These are phyloP conservation scores for Immersiella caudata DNA, from an alignment of 495 filamentous ascomycete genomes.

Conservation along the genomic window DNA sequence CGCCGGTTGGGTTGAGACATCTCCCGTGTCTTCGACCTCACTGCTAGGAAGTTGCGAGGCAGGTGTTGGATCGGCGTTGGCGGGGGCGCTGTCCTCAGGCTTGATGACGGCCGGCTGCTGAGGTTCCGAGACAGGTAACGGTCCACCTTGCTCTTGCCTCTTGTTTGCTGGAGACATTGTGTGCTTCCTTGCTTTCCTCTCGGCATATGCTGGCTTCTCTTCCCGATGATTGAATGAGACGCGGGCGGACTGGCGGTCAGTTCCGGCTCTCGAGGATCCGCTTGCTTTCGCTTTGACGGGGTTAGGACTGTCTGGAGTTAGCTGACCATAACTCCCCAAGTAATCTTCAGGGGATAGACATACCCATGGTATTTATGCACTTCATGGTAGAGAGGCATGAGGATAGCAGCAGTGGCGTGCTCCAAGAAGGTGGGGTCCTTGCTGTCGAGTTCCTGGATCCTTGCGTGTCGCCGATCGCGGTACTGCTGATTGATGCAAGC, in stretches of 20 bases:
- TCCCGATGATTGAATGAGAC: background rate
- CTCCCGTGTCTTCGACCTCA: background rate
- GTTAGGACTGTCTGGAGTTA: background rate
- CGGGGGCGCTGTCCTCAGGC: background rate
- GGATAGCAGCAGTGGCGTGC: slow-evolving; percentile 9
- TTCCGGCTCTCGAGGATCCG: background rate
- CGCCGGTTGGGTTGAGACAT: background rate
- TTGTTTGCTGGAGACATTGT: background rate
- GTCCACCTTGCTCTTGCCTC: background rate
- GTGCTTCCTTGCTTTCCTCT: background rate
- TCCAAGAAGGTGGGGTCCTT: slow-evolving; percentile 6
- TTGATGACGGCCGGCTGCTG: background rate
- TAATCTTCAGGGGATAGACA: background rate
- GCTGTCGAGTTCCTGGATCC: slow-evolving; percentile 15
- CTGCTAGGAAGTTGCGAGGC: background rate
- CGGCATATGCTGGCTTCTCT: background rate
- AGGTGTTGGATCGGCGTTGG: background rate
- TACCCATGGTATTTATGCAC: slow-evolving; percentile 14
- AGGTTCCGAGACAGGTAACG: background rate
- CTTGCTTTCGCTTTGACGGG: background rate
- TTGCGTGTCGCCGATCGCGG: slow-evolving; percentile 13
- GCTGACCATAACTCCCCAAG: background rate
- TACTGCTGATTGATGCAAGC: slow-evolving; percentile 25
- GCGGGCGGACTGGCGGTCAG: background rate
- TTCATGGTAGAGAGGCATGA: slow-evolving; percentile 19